Conservation (phyloP, 345 rosid genomes). For the Sonneratia alba region DNA sequence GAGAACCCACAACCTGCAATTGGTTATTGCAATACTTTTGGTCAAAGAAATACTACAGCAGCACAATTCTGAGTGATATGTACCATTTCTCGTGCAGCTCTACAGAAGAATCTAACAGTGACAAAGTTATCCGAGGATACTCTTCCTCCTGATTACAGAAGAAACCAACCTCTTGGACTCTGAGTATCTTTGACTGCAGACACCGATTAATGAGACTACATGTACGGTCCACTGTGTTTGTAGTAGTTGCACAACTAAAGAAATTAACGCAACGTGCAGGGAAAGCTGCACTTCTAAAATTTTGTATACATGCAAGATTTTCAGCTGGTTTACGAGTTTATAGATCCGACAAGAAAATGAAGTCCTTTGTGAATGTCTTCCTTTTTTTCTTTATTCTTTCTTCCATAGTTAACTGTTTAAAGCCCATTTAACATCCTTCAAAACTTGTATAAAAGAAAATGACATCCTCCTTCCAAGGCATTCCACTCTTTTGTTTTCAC, state of each 20-base stretch:
- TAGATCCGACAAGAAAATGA: not conserved
- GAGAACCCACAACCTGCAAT: constrained; percentile 1
- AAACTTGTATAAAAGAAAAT: too few relatives aligned
- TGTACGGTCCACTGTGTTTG: not conserved
- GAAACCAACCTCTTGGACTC: not conserved
- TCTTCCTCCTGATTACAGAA: constrained; percentile 8
- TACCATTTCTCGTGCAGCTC: constrained; percentile 8
- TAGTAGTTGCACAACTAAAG: not conserved
- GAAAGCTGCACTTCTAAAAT: not conserved
- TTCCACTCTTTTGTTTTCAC: not conserved
- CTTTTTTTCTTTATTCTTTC: not conserved
- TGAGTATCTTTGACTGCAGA: too few relatives aligned
- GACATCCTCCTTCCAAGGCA: not conserved
- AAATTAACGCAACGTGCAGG: not conserved
- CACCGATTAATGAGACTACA: not conserved
- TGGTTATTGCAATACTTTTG: not conserved
- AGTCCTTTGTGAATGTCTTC: not conserved
- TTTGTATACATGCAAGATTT: not conserved
- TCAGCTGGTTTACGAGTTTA: not conserved
- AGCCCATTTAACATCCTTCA: too few relatives aligned
- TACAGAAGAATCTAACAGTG: constrained; percentile 4
- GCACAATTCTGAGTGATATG: not conserved
- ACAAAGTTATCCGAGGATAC: constrained; percentile 4
- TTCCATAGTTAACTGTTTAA: too few relatives aligned
- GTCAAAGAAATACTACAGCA: not conserved